Base-by-base conservation (phyloP, 495 filamentous ascomycete species). In the Thozetella sp. region DNA sequence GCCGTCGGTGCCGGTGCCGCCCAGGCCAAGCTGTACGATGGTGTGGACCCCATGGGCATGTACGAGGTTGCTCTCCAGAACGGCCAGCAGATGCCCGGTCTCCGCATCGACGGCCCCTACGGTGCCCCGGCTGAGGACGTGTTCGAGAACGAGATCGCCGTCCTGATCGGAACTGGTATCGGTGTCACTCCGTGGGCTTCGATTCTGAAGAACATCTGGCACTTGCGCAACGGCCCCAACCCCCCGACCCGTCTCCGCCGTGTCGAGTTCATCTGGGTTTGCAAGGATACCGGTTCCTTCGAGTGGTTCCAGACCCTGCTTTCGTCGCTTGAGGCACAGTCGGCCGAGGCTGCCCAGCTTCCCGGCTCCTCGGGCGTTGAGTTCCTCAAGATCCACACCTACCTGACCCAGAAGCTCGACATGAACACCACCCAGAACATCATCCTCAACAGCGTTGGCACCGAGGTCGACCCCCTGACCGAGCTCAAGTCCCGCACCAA, bases 241-340 rank as follows among this genome's bases (percentile, higher is more conserved):
- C 89, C 91, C 25, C 93, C 93, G 0, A 87, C 85, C 26, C 91
- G 96, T 69, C 85, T 99, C 43, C 88, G 93, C 54, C 88, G 95
- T 72, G 93, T 99, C 19, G 95, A 99, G 72, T 98, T 99, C 74
- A 97, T 98, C 79, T 99, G 95, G 95, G 88, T 98, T 56, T 98
- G 96, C 83, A 96, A 90, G 72, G 94, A 99, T 67, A 98, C 93
- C 1, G 86, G 81, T 37, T 97, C 94, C 0, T 99, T 99, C 71
- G 95, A 98, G 77, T 99, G 95, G 95, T 99, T 99, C 79, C 96
- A 99, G 72, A 89, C 89, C 12, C 88, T 99, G 2, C 86, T 99
- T 12, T 91, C 89, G 3, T 93, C 90, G 0, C 88, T 99, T n/a
- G 95, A 99, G 68, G 79, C 86, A 27, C 95, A 99, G 68, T 90